Base-by-base conservation (phyloP, 305 asterid species). In the Withania somnifera region DNA sequence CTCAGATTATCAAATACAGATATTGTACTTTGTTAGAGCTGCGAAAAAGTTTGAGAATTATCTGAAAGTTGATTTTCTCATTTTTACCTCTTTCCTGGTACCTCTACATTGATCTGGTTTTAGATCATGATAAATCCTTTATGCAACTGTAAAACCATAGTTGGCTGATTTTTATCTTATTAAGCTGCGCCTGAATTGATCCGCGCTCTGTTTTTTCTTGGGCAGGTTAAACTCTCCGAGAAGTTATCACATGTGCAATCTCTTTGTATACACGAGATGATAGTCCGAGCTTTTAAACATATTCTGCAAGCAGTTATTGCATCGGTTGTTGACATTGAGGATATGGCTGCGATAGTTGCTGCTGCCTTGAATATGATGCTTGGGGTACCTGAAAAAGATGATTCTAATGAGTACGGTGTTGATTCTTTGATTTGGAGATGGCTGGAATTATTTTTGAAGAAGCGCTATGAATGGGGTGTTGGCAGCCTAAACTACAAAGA, bases 201-300 rank as follows among this genome's bases (percentile, higher is more conserved):
- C 61, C 83, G 80, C 58, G 61, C 58, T 54, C 40, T 76, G 78
- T 66, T 87, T 77, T 78, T 47, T 80, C 34, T 87, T 84, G 77
- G 69, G 61, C 95, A 96, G 99, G 99, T 96, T 85, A 96, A 93
- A 86, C 98, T 96, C 82, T 94, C 99, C 75, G 99, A 94, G 86
- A 94, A 94, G 87, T 86, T 96, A 83, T 93, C 97, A 22, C 99
- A 96, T 81, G 99, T 96, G 87, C 99, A 96, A 57, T 94, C 98
- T 79, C 97, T 95, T 81, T 95, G 99, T 89, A 90, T 95, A 82
- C 99, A 94, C 68, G 99, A 95, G 91, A 94, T 95, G 99, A 92
- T 94, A 79, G 94, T 92, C 75, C 90, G 99, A 68, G 97, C 98
- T 68, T 95, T 95, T 85, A 95, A 95, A 96, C 99, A 94, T 88